Conservation (phyloP, 2,329 filamentous ascomycete genomes). For the Lachnellula cervina region DNA sequence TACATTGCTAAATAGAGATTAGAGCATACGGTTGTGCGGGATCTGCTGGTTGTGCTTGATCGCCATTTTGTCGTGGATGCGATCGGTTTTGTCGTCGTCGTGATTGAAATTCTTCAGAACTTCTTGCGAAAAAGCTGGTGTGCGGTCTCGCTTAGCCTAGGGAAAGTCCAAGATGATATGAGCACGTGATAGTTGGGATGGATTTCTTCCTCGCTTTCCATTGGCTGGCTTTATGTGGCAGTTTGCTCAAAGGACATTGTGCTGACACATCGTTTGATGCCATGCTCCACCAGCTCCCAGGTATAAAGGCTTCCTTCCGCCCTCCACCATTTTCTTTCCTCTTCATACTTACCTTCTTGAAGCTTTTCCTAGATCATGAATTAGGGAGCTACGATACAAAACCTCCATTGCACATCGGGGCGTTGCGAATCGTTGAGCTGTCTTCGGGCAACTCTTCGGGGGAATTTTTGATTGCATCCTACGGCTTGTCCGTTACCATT, state of each 20-base stretch:
- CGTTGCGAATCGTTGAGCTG: conserved; percentile 13
- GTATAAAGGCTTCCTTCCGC: neutral
- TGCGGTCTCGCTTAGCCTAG: too few species aligned
- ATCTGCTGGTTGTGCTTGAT: conserved; percentile 99
- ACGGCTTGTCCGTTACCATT: neutral
- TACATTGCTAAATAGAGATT: conserved; percentile 26
- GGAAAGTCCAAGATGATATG: too few species aligned
- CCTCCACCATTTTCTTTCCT: neutral
- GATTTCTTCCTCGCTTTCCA: too few species aligned
- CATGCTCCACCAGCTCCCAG: neutral
- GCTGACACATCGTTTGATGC: too few species aligned
- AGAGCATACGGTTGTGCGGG: conserved; percentile 81
- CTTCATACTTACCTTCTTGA: conserved; percentile 15
- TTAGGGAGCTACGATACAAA: neutral
- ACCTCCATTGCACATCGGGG: conserved; percentile 1
- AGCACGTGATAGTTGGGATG: too few species aligned
- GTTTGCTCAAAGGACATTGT: too few species aligned
- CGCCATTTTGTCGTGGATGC: conserved; percentile 50
- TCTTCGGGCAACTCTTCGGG: conserved; percentile 43
- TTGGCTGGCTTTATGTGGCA: too few species aligned
- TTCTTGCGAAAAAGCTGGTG: neutral
- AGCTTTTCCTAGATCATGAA: neutral
- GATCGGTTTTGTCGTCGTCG: conserved; percentile 28
- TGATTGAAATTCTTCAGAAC: conserved; percentile 15
- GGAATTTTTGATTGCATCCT: conserved; percentile 45